Percentiles rank a stretch among this genome's conserved stretches.
These are phyloP conservation scores for Penicillium sp. DNA, from an alignment of 2,329 filamentous ascomycete species.

Conservation along the genomic window DNA sequence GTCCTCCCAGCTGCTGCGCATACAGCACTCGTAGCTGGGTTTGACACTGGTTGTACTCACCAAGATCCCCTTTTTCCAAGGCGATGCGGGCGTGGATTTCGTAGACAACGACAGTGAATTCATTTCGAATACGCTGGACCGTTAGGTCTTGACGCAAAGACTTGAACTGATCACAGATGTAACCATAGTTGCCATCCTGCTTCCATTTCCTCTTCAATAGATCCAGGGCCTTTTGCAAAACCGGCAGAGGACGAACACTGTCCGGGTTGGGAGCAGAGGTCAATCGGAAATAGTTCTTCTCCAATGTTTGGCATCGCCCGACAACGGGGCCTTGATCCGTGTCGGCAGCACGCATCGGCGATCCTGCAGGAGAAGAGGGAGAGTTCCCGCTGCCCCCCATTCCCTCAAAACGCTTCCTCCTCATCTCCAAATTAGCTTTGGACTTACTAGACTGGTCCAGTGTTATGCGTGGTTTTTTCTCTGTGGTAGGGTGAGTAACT, in stretches of 20 bases:
- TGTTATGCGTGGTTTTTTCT: slow-evolving; percentile 51
- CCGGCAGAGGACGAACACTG: slow-evolving; percentile 76
- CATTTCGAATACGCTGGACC: slow-evolving; percentile 93
- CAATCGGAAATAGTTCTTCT: slow-evolving; percentile 93
- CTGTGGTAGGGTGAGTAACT: slow-evolving; percentile 61
- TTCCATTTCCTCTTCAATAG: slow-evolving; percentile 93
- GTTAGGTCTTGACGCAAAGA: slow-evolving; percentile 96
- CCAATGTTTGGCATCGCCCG: slow-evolving; percentile 76
- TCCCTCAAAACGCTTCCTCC: slow-evolving; percentile 78
- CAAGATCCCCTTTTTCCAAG: slow-evolving; percentile 95
- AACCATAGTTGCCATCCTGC: slow-evolving; percentile 88
- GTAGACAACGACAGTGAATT: slow-evolving; percentile 94
- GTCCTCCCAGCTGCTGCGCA: slow-evolving; percentile 79
- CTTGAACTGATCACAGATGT: slow-evolving; percentile 99
- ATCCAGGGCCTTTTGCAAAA: slow-evolving; percentile 81
- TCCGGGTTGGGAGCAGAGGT: slow-evolving; percentile 86
- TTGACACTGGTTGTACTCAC: slow-evolving; percentile 99
- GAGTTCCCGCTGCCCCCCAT: slow-evolving; percentile 43
- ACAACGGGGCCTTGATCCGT: slow-evolving; percentile 66
- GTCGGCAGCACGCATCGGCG: slow-evolving; percentile 45
- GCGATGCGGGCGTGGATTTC: slow-evolving; percentile 97
- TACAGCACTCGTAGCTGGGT: slow-evolving; percentile 94
- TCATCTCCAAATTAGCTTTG: slow-evolving; percentile 79
- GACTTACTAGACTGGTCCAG: slow-evolving; percentile 75
- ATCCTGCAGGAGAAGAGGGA: slow-evolving; percentile 45